phyloP scores from a whole-genome alignment of 2,329 filamentous ascomycete species.

The Cladosporium sp. region DNA sequence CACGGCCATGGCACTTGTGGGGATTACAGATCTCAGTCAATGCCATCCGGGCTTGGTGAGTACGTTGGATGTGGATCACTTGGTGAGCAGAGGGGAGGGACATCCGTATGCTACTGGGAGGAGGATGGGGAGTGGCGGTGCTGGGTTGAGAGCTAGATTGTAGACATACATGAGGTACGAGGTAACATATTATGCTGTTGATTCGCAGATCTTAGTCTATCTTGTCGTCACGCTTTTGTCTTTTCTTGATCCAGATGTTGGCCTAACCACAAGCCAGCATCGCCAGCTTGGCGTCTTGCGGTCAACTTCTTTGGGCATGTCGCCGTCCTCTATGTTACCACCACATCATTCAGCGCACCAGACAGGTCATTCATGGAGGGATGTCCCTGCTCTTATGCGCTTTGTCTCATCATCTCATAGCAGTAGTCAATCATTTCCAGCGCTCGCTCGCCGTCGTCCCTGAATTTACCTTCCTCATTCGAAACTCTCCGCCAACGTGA shows the following conservation, averaged over 20 bases:
- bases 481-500: constrained; percentile 55
- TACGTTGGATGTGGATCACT: constrained; percentile 44
- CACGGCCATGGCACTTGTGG: constrained; percentile 62
- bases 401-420: not conserved
- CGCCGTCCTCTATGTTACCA: too few relatives aligned
- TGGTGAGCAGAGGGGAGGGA: constrained; percentile 36
- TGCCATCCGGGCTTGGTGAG: constrained; percentile 59
- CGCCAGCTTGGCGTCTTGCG: too few relatives aligned
- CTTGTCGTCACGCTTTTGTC: too few relatives aligned
- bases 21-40: constrained; percentile 57
- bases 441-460: too few relatives aligned
- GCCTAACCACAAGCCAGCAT: too few relatives aligned
- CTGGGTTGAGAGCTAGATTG: constrained; percentile 1
- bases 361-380: too few relatives aligned
- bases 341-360: too few relatives aligned
- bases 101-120: constrained; percentile 24
- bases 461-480: constrained; percentile 41
- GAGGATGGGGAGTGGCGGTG: constrained; percentile 11
- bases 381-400: too few relatives aligned
- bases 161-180: not conserved
- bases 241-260: too few relatives aligned
- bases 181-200: too few relatives aligned
- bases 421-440: not conserved
- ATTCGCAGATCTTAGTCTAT: too few relatives aligned
- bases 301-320: too few relatives aligned